These are phyloP conservation scores for Hygrophorus pudorinus DNA, from an alignment of 768 basidiomycete species.

Conservation along the genomic window DNA sequence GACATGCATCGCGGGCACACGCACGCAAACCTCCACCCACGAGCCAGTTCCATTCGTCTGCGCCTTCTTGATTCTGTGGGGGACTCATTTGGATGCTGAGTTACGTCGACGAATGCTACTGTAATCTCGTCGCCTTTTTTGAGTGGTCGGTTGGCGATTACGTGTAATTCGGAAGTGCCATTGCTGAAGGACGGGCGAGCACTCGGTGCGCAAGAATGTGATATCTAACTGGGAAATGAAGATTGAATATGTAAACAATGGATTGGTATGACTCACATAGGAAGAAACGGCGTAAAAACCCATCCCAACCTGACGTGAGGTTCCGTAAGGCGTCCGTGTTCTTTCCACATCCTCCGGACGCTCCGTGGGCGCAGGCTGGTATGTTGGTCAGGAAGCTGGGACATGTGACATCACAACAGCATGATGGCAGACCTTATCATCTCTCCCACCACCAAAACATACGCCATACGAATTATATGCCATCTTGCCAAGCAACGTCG, in stretches of 20 bases:
- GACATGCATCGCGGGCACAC: slow-evolving; percentile 52
- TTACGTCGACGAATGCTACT: slow-evolving; percentile 66
- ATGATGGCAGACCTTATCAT: slow-evolving; percentile 47
- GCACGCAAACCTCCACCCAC: slow-evolving; percentile 80
- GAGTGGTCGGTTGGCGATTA: slow-evolving; percentile 56
- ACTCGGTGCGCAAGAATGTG: slow-evolving; percentile 67
- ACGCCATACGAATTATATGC: slow-evolving; percentile 73
- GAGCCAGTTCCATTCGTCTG: slow-evolving; percentile 62
- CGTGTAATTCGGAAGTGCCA: slow-evolving; percentile 60
- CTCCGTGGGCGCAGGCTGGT: slow-evolving; percentile 38
- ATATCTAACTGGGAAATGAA: slow-evolving; percentile 20
- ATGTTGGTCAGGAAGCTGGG: slow-evolving; percentile 1
- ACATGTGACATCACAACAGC: slow-evolving; percentile 2
- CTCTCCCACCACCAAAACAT: slow-evolving; percentile 52
- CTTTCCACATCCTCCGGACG: slow-evolving; percentile 65
- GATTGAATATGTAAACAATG: not conserved
- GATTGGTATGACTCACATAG: slow-evolving; percentile 25
- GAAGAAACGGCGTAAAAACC: slow-evolving; percentile 71
- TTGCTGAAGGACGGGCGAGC: slow-evolving; percentile 53
- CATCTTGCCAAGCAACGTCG: slow-evolving; percentile 57
- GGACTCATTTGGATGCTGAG: slow-evolving; percentile 43
- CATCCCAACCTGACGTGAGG: slow-evolving; percentile 63
- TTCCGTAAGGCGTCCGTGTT: slow-evolving; percentile 71
- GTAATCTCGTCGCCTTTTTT: slow-evolving; percentile 71
- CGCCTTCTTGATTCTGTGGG: slow-evolving; percentile 46